Base-by-base conservation (phyloP, 805 yeast genomes). In the Candida fluviatilis region DNA sequence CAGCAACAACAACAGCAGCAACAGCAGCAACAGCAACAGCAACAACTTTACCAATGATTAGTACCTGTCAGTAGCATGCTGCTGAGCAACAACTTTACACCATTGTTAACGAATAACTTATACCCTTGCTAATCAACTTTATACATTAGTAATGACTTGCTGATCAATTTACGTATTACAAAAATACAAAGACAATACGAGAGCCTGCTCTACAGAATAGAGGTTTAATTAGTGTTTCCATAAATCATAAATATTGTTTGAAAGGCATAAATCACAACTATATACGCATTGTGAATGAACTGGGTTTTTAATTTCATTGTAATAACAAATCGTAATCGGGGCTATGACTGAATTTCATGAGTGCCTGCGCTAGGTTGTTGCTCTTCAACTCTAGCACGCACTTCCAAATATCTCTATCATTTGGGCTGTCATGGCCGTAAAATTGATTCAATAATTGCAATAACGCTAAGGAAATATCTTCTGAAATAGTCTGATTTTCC, bases 1-100 rank as follows among this genome's bases (percentile, higher is more conserved):
- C 40, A 37, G 3, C 38, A 36, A 7, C 39, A 41, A 5, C 42
- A 40, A 10, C 37, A 37, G 19, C 40, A 37, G 15, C 40, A 28
- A 5, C 35, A 32, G 2, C 40, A 36, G 3, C 43, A 31, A 16
- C 13, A 14, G 6, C n/a, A n/a, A 15, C 17, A 30, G 6, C 33
- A 16, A 6, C 33, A 30, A 30, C n/a, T 27, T n/a, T 27, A 27
- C 13, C 31, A 27, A n/a, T n/a, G n/a, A n/a, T n/a, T n/a, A n/a
- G n/a, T n/a, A n/a, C n/a, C n/a, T n/a, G n/a, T n/a, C n/a, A n/a
- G n/a, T n/a, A n/a, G n/a, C n/a, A n/a, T n/a, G n/a, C n/a, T n/a
- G n/a, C n/a, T n/a, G n/a, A n/a, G n/a, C n/a, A n/a, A n/a, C n/a
- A n/a, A n/a, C n/a, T n/a, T n/a, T n/a, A n/a, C n/a, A n/a, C n/a